Percentiles rank a stretch among this genome's conserved stretches.
Evolutionary conservation across 371 early-diverging fungal species (phyloP).

Genomic region (Hamiltosporidium tvaerminnensis): DNA sequence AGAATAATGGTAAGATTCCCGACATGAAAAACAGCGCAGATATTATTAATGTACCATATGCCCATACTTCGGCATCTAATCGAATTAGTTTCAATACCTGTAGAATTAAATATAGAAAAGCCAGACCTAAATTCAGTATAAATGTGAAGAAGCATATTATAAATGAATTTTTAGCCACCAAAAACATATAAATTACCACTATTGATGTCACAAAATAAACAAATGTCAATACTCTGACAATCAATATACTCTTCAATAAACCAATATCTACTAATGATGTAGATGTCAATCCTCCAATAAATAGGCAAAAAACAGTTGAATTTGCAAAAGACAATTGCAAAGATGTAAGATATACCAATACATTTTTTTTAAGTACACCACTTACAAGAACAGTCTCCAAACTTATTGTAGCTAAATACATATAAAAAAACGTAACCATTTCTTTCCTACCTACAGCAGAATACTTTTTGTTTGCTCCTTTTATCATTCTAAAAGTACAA

Average conservation of each 20-base stretch:
- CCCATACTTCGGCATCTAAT: constrained; percentile 40
- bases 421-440: constrained; percentile 34
- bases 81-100: constrained; percentile 26
- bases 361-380: neutral
- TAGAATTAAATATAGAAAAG: constrained; percentile 14
- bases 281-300: constrained; percentile 23
- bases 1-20: constrained; percentile 9
- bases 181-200: constrained; percentile 8
- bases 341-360: constrained; percentile 4
- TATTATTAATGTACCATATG: constrained; percentile 34
- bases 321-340: constrained; percentile 20
- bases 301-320: constrained; percentile 28
- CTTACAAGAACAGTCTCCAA: constrained; percentile 18
- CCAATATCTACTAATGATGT: constrained; percentile 21
- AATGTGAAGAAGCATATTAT: constrained; percentile 7
- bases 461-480: constrained; percentile 24
- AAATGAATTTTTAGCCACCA: constrained; percentile 1
- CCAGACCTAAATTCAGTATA: constrained; percentile 13
- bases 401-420: constrained; percentile 19
- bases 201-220: constrained; percentile 1
- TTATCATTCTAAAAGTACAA: constrained; percentile 19
- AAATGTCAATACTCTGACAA: constrained; percentile 1
- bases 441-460: constrained; percentile 40
- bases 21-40: constrained; percentile 17
- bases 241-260: constrained; percentile 5